Evolutionary conservation across 768 basidiomycete species (phyloP), one percentile per base, ranked within the genome.

Genomic region (Hypholoma fasciculare): DNA sequence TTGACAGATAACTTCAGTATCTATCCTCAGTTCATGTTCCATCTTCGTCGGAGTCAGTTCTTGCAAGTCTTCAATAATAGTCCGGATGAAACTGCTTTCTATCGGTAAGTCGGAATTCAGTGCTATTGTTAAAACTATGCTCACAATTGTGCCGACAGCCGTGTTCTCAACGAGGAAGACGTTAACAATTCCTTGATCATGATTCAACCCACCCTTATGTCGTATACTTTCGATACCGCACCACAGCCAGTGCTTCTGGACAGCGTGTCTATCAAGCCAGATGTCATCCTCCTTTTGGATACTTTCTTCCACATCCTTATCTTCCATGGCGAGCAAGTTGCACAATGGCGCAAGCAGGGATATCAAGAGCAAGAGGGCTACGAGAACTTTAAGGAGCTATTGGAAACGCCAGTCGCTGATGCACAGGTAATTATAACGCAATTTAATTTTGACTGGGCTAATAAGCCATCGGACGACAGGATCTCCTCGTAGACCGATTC

Each of bases 11-110:
- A 97, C 74, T 98, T 99, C 76, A 92, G 92, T 71, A 98, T 99
- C 66, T 99, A 99, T 72, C 97, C 97, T 14, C 97, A 98, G 70
- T 99, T 99, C 80, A 99, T 98, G 97, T 99, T 98, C 88, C 97
- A 99, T 75, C 74, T 99, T 60, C 83, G 96, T 58, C 80, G 97
- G 71, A 94, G 92, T 82, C 96, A 98, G 76, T 98, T 99, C 80
- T 79, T 99, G 71, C 97, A 99, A 75, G 96, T 98, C 54, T 98
- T 98, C 77, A 98, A 98, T 75, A 99, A 98, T 80, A 96, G 94
- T 81, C 97, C 97, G 7, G 97, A 99, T 71, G 97, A 99, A 78
- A 98, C 96, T 17, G 97, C 96, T 13, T 98, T 96, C 81, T 98
- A 98, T 74, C 83, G 96, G 94, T 89, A 52, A 64, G 85, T 64